Base-by-base conservation (phyloP, 139 green algal genomes). In the Chlorokybus atmophyticus region DNA sequence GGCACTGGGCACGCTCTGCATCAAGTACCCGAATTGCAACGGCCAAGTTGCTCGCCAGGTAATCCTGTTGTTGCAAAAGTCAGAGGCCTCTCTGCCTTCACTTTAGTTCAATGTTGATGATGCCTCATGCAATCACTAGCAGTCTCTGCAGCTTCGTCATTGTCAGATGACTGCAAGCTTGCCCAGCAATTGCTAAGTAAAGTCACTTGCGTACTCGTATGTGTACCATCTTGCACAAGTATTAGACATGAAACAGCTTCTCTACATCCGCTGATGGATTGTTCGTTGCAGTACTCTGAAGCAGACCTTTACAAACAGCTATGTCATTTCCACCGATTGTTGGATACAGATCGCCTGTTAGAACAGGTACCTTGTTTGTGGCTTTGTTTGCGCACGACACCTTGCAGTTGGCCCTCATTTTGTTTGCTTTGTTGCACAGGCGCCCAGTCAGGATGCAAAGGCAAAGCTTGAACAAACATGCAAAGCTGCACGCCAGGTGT, bases 271-370 rank as follows among this genome's bases (percentile, higher is more conserved):
- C 49, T 41, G 23, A 26, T 41, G 26, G 10, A 5, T 28, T 28
- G 21, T 7, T 26, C 21, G 39, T 44, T 4, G 58, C 61, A 69
- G 55, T 40, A 67, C 26, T 68, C 62, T 2, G 62, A 70, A 55
- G 62, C 62, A 1, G 62, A 70, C 1, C 62, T 70, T 21, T 70
- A 70, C 62, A 68, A 64, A 23, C 62, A 67, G 31, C 57, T 70
- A 8, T 67, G 26, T 21, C 60, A 70, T 21, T 64, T 70, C 39
- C n/a, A n/a, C 14, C 55, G 60, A 8, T 38, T 68, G 26, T 27
- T 70, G 4, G 62, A 68, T 44, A 29, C 42, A 10, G 31, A 39
- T 10, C 24, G 3, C 19, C 29, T 56, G 5, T 40, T 70, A 19
- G 23, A 19, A 31, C 66, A 70, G 62, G 61, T 64, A 59, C 25